A percentile compares a stretch with the other conserved stretches of the same genome.
Evolutionary conservation across 805 yeast species (phyloP).

Genomic region (Cephaloascus fragrans): DNA sequence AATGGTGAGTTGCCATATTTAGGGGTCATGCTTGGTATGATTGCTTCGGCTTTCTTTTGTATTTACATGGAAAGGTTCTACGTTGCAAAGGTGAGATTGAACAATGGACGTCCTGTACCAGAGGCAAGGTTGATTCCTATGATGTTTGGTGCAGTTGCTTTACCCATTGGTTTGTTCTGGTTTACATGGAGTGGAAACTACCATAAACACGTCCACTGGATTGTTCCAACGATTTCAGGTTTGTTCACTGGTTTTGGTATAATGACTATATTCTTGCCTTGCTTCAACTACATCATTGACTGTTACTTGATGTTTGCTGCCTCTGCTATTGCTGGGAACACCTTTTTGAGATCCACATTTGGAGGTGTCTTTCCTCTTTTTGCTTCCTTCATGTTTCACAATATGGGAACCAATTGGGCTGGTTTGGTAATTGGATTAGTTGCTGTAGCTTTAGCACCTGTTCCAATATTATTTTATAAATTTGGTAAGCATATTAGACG

Average conservation of each 20-base stretch:
- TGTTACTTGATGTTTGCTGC: slow-evolving; percentile 65
- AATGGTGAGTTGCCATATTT: slow-evolving; percentile 19
- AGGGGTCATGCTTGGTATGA: slow-evolving; percentile 26
- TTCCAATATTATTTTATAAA: slow-evolving; percentile 55
- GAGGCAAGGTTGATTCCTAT: slow-evolving; percentile 74
- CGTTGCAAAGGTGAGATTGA: slow-evolving; percentile 22
- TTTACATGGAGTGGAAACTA: slow-evolving; percentile 82
- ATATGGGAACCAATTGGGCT: slow-evolving; percentile 72
- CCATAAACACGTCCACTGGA: slow-evolving; percentile 65
- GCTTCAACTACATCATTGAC: slow-evolving; percentile 66
- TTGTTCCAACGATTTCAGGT: slow-evolving; percentile 65
- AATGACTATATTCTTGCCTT: slow-evolving; percentile 56
- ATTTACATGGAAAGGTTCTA: slow-evolving; percentile 18
- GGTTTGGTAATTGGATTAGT: slow-evolving; percentile 61
- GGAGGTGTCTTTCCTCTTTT: slow-evolving; percentile 65
- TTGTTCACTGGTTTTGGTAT: slow-evolving; percentile 59
- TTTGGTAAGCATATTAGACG: slow-evolving; percentile 50
- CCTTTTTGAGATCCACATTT: slow-evolving; percentile 56
- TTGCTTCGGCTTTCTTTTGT: slow-evolving; percentile 18
- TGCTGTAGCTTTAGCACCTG: slow-evolving; percentile 47
- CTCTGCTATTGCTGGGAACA: slow-evolving; percentile 67
- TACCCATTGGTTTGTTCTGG: slow-evolving; percentile 80
- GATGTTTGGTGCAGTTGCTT: slow-evolving; percentile 59
- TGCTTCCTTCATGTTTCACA: slow-evolving; percentile 58
- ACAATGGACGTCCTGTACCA: slow-evolving; percentile 57